These are phyloP conservation scores for Musa itinerans DNA, from an alignment of 176 grass and related monocot species.

Conservation along the genomic window DNA sequence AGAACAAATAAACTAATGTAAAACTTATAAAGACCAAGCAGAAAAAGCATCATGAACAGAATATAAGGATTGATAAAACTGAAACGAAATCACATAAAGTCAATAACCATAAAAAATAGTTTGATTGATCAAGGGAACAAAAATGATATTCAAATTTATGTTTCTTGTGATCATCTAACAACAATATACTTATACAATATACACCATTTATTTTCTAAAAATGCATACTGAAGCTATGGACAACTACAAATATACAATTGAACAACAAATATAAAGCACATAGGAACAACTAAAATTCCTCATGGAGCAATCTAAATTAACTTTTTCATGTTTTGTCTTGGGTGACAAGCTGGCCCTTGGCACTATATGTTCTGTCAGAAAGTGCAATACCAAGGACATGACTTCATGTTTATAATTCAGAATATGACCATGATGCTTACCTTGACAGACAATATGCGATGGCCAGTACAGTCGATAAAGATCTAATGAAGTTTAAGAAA, in stretches of 20 bases:
- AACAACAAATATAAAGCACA: background rate
- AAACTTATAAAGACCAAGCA: background rate
- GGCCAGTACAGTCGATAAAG: slow-evolving; percentile 77
- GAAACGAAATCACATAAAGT: too few species aligned
- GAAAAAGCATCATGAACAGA: too few species aligned
- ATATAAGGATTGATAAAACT: too few species aligned
- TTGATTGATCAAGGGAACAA: too few species aligned
- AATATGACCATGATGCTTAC: slow-evolving; percentile 33
- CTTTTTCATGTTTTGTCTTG: background rate
- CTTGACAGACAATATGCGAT: slow-evolving; percentile 79
- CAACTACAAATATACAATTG: background rate
- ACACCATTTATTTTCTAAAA: too few species aligned
- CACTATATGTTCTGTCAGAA: background rate
- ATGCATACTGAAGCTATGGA: background rate
- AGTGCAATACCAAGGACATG: background rate
- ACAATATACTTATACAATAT: too few species aligned
- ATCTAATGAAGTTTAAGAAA: slow-evolving; percentile 78
- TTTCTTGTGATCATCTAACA: too few species aligned
- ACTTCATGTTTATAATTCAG: background rate
- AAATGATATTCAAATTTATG: too few species aligned
- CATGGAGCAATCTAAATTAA: background rate
- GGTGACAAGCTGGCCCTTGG: background rate
- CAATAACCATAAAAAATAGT: too few species aligned
- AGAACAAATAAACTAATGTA: slow-evolving; percentile 27
- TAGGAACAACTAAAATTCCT: background rate